Evolutionary conservation across 1,284 basidiomycete genomes (phyloP), one percentile per base, ranked within the genome.

Genomic region (Pseudozyma flocculosa): DNA sequence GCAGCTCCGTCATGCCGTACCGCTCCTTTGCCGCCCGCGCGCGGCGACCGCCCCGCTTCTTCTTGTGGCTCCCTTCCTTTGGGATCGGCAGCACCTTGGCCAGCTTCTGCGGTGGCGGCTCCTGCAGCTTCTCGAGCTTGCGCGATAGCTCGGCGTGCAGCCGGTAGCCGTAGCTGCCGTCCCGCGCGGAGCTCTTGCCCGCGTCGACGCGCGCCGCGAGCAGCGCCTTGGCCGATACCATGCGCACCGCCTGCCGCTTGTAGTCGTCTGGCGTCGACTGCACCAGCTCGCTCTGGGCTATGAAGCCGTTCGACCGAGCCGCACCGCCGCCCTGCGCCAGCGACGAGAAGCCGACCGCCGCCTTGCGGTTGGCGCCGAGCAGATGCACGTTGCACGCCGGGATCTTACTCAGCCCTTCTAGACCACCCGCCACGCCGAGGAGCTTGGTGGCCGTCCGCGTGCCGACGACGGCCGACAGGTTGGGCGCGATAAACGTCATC

Each of bases 371-470:
- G 0, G 94, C 92, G 43, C 95, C 95, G 38, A 98, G 86, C 11
- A 98, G 85, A 60, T 94, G 90, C 59, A 96, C 87, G 79, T 98
- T 98, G 79, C 92, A 94, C 3, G 90, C 84, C 5, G 95, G 95
- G 84, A 96, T 94, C 78, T 95, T 93, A 45, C 89, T 88, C 37
- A 98, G 83, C 0, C 89, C 90, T 45, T 85, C 85, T 18, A 99
- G 83, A 40, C 95, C 95, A 54, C 95, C 95, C 30, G 95, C 92
- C 41, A 96, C 91, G 78, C 95, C 95, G 41, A 99, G 86, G 43
- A 99, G 82, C 83, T 98, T 98, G 43, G 95, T 94, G 40, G 95
- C 95, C 81, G 92, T 94, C 61, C 90, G 90, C 49, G 94, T 96
- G 76, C 95, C 94, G 79, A 98, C 90, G 78, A 99, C 94, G 76